These are phyloP conservation scores for Selaginella moellendorffii DNA, from an alignment of 75 land plant genomes.

Conservation along the genomic window DNA sequence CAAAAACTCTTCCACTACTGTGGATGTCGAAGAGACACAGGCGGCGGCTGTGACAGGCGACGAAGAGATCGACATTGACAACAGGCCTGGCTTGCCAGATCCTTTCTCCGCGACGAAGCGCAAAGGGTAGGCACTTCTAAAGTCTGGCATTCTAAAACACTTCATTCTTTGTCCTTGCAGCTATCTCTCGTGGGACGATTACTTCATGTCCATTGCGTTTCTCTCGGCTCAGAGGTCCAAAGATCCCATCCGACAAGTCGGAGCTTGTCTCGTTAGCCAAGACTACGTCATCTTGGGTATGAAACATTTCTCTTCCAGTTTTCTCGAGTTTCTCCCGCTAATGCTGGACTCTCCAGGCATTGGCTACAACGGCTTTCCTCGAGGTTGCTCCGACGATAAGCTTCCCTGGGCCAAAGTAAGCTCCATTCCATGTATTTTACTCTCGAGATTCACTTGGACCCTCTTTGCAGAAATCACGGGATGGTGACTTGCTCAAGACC, in stretches of 20 bases:
- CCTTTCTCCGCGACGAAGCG: constrained; percentile 54
- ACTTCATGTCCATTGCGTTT: constrained; percentile 95
- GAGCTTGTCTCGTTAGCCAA: constrained; percentile 92
- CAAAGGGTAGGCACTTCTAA: constrained; percentile 22
- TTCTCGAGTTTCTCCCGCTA: not conserved
- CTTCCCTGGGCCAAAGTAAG: constrained; percentile 97
- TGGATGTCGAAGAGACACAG: not conserved
- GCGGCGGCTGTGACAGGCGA: too few relatives aligned
- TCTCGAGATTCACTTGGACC: not conserved
- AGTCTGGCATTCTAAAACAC: not conserved
- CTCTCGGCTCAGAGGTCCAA: constrained; percentile 89
- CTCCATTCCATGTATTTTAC: not conserved
- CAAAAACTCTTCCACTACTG: not conserved
- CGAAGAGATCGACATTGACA: not conserved
- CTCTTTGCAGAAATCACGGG: not conserved
- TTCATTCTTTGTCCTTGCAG: constrained; percentile 21
- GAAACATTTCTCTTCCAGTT: not conserved
- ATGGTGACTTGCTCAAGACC: not conserved
- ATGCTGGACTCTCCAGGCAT: constrained; percentile 37
- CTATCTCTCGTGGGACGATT: constrained; percentile 94
- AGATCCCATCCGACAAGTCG: constrained; percentile 96
- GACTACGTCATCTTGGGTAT: constrained; percentile 75
- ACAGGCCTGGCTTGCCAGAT: constrained; percentile 6
- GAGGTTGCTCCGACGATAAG: constrained; percentile 93
- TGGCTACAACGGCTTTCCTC: constrained; percentile 94